Conservation (phyloP, 2,329 filamentous ascomycete genomes). For the Parascedosporium putredinis region DNA sequence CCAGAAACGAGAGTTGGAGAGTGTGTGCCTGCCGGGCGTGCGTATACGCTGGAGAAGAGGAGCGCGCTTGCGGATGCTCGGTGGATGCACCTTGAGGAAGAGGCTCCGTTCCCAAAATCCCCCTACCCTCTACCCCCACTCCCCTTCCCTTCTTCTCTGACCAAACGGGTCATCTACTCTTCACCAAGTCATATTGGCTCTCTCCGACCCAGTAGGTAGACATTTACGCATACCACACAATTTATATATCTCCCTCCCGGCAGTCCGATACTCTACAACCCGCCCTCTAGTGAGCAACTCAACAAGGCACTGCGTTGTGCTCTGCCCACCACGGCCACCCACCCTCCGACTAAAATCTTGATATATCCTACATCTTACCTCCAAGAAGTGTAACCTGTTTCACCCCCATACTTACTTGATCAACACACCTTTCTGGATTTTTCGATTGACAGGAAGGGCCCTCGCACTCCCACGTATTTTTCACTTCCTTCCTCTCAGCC, state of each 20-base stretch:
- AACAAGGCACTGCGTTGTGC: background rate
- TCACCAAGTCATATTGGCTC: background rate
- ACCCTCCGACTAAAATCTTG: background rate
- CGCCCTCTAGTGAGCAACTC: background rate
- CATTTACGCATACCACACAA: background rate
- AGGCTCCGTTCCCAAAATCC: background rate
- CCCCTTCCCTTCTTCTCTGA: background rate
- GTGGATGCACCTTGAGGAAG: background rate
- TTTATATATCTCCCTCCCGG: background rate
- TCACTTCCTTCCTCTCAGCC: background rate
- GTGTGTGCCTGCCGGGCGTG: background rate
- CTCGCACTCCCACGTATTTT: too few relatives aligned
- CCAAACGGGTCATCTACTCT: background rate
- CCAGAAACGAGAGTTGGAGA: background rate
- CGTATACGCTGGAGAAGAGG: background rate
- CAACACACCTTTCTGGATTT: background rate
- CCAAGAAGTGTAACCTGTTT: background rate
- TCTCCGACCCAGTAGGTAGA: background rate
- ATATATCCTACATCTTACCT: background rate
- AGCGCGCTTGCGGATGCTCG: background rate
- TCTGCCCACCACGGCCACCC: background rate
- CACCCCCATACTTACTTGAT: background rate
- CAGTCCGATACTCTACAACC: background rate
- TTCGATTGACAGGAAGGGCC: background rate
- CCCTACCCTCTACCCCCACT: background rate